Conservation (phyloP, 2,329 filamentous ascomycete genomes). For the Fusarium tuaranense region DNA sequence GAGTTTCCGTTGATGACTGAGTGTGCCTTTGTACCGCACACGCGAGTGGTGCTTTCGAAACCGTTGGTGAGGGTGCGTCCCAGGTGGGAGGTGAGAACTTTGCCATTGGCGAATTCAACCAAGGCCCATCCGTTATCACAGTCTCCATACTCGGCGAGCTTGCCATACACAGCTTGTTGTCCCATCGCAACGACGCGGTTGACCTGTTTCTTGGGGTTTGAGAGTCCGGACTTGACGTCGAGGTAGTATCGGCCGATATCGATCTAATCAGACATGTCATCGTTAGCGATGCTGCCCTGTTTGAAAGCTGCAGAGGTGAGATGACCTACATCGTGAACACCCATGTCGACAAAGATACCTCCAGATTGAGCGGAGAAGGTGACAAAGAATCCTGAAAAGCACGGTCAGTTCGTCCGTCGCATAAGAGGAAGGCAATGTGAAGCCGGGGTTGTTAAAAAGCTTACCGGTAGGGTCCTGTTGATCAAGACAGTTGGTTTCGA, state of each 20-base stretch:
- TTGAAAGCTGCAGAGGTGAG: neutral
- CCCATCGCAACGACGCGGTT: slow-evolving; percentile 47
- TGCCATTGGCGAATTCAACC: slow-evolving; percentile 52
- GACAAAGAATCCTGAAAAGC: slow-evolving; percentile 45
- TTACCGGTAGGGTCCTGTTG: slow-evolving; percentile 36
- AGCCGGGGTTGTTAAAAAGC: neutral
- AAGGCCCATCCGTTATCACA: slow-evolving; percentile 50
- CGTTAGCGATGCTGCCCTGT: neutral
- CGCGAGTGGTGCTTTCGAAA: slow-evolving; percentile 49
- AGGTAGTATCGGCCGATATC: slow-evolving; percentile 44
- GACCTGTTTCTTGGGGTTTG: slow-evolving; percentile 47
- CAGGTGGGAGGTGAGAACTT: slow-evolving; percentile 49
- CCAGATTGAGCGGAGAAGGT: slow-evolving; percentile 48
- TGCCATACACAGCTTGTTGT: slow-evolving; percentile 47
- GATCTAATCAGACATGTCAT: slow-evolving; percentile 17
- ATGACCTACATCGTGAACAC: slow-evolving; percentile 43
- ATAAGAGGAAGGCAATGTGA: neutral
- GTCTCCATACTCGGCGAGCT: slow-evolving; percentile 44
- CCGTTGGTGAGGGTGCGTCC: slow-evolving; percentile 51
- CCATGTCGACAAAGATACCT: slow-evolving; percentile 49
- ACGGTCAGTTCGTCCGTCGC: neutral
- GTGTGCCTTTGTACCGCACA: slow-evolving; percentile 51
- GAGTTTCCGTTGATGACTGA: slow-evolving; percentile 36
- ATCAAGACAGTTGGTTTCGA: slow-evolving; percentile 38
- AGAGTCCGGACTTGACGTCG: slow-evolving; percentile 39